Base-by-base conservation (phyloP, 257 asterid species). In the Fraxinus cuspidata region DNA sequence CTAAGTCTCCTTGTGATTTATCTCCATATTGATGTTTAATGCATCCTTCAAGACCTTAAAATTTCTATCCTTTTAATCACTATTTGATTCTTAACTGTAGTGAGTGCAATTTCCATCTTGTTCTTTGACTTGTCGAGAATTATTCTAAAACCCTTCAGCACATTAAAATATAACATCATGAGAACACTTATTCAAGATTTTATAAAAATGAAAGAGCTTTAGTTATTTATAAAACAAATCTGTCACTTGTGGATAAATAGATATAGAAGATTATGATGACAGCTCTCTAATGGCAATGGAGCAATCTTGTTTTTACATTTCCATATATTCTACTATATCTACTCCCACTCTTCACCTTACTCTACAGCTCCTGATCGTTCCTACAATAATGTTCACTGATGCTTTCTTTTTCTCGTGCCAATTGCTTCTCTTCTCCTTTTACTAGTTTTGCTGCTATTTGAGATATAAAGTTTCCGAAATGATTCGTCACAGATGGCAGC, bases 141-240 rank as follows among this genome's bases (percentile, higher is more conserved):
- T 73, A 47, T 70, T 74, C 51, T 49, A 65, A 10, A 70, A 74
- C 53, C 42, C 47, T 16, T 18, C 28, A 35, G 44, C 18, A 40
- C 7, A 38, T 56, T 15, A 70, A 53, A 10, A 53, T 13, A 32
- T 13, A 42, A 47, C 60, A 40, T 18, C 29, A n/a, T 31, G 18
- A 44, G 27, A 73, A 29, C 71, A 15, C 18, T 18, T 25, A 19
- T 49, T 47, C 25, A 0, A 18, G 65, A 56, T n/a, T 56, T 7
- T 42, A 40, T 71, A 63, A 70, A 75, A 58, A 25, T 27, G 71
- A 47, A 15, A 31, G 21, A 7, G 70, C 51, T 18, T 47, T 76
- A 27, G 51, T 66, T 11, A 23, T 68, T 19, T 67, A 35, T 72
- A 19, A 16, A 63, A 23, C 40, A 15, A 47, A 19, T 32, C 35